These are phyloP conservation scores for Davidsoniella australis DNA, from an alignment of 2,329 filamentous ascomycete species.

Conservation along the genomic window DNA sequence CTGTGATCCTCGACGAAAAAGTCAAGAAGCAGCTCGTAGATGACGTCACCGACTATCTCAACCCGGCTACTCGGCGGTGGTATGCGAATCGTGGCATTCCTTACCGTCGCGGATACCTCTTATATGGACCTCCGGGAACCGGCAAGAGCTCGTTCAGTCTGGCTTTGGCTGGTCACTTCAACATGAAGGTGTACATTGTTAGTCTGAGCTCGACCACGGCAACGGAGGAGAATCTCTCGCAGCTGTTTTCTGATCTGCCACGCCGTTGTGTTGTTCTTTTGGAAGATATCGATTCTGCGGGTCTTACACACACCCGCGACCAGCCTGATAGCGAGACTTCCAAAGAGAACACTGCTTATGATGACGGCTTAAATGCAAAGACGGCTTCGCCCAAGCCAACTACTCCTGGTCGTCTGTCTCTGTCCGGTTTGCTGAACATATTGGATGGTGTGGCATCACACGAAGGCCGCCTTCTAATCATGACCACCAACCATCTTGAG, in stretches of 20 bases:
- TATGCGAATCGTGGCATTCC: conserved; percentile 73
- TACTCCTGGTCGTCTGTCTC: conserved; percentile 33
- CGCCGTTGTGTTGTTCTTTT: conserved; percentile 55
- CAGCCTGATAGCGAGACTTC: conserved; percentile 11
- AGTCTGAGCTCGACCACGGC: conserved; percentile 45
- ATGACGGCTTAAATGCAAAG: background rate
- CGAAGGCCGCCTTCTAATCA: conserved; percentile 45
- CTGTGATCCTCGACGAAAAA: conserved; percentile 45
- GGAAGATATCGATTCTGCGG: conserved; percentile 61
- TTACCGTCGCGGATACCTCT: conserved; percentile 67
- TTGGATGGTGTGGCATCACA: conserved; percentile 56
- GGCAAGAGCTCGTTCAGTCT: conserved; percentile 61
- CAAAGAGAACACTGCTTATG: background rate
- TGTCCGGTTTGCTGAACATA: conserved; percentile 65
- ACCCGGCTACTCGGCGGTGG: conserved; percentile 51
- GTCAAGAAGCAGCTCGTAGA: conserved; percentile 41
- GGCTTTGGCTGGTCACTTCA: conserved; percentile 52
- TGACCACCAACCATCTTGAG: conserved; percentile 48
- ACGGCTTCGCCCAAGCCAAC: no score
- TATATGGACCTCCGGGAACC: conserved; percentile 65
- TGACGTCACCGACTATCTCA: conserved; percentile 46
- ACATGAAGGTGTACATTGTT: conserved; percentile 56
- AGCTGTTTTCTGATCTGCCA: conserved; percentile 50
- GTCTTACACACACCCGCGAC: conserved; percentile 44
- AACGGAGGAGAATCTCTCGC: conserved; percentile 46